Evolutionary conservation across 2,329 filamentous ascomycete species (phyloP).

Genomic region (Fusarium sambucinum): DNA sequence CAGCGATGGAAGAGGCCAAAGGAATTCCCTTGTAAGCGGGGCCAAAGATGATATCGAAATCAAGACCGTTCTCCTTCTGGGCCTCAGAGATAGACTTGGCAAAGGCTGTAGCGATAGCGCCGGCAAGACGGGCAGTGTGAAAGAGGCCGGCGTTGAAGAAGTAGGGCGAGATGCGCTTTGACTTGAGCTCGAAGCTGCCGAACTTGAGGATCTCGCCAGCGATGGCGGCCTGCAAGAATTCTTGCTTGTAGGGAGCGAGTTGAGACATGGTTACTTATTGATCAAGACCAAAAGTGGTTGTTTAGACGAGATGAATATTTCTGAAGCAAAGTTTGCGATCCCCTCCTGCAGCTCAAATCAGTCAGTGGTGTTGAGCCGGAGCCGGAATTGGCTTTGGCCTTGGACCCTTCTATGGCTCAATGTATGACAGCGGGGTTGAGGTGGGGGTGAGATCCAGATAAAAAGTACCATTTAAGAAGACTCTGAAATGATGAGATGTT

Average conservation of each 20-base stretch:
- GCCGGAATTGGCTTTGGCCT: conserved; percentile 29
- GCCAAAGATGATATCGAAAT: conserved; percentile 89
- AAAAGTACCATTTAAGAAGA: conserved; percentile 8
- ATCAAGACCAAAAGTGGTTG: background rate
- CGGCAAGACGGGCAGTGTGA: conserved; percentile 82
- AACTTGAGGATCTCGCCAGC: conserved; percentile 80
- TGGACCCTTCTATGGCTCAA: conserved; percentile 28
- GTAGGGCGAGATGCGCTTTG: conserved; percentile 90
- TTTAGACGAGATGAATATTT: conserved; percentile 4
- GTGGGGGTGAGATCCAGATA: conserved; percentile 35
- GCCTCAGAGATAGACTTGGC: conserved; percentile 72
- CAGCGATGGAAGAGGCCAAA: conserved; percentile 80
- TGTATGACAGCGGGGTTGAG: conserved; percentile 40
- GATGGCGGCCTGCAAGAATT: conserved; percentile 78
- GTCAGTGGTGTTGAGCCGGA: conserved; percentile 37
- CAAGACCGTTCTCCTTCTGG: conserved; percentile 57
- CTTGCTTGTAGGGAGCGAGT: conserved; percentile 75
- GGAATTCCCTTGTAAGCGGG: conserved; percentile 98
- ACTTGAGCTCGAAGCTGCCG: conserved; percentile 90
- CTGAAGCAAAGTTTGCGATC: conserved; percentile 40
- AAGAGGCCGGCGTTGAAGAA: conserved; percentile 98
- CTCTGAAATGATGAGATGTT: background rate
- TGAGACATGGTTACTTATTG: conserved; percentile 53
- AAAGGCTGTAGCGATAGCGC: conserved; percentile 83
- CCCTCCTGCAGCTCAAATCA: conserved; percentile 18